phyloP scores from a whole-genome alignment of 495 filamentous ascomycete species.

The Penicilliopsis zonata region DNA sequence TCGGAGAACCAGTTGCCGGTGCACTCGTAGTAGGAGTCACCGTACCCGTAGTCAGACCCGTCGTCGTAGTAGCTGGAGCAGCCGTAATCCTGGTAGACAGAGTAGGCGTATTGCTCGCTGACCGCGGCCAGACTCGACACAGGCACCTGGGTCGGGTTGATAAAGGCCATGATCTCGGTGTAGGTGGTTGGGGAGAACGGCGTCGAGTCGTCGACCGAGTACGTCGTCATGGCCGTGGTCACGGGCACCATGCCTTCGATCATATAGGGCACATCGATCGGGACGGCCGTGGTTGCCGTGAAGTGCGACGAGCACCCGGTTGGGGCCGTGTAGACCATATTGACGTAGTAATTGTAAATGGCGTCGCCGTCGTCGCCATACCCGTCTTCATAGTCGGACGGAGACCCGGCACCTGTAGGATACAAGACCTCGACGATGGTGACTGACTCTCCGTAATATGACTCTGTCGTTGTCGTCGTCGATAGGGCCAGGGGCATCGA shows the following conservation, averaged over 20 bases:
- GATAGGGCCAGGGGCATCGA: conserved; percentile 7
- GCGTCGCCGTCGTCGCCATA: conserved; percentile 4
- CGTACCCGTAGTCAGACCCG: conserved; percentile 2
- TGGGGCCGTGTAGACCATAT: conserved; percentile 17
- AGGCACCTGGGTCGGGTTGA: conserved; percentile 11
- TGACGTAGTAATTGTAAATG: conserved; percentile 13
- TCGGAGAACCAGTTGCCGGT: conserved; percentile 8
- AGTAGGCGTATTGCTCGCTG: conserved; percentile 8
- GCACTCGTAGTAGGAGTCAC: conserved; percentile 6
- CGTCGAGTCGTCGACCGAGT: conserved; percentile 6
- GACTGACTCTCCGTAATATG: conserved; percentile 4
- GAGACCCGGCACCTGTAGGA: conserved; percentile 1
- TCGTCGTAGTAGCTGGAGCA: conserved; percentile 1
- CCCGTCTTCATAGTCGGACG: conserved; percentile 2
- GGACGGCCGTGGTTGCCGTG: conserved; percentile 8
- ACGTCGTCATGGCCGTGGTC: conserved; percentile 10
- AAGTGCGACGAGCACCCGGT: conserved; percentile 10
- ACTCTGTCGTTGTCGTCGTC: conserved; percentile 5
- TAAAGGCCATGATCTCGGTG: conserved; percentile 8
- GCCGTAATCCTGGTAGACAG: conserved; percentile 2
- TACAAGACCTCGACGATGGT: conserved; percentile 12
- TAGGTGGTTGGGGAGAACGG: conserved; percentile 5
- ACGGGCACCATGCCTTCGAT: conserved; percentile 6
- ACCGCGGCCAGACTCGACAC: conserved; percentile 9
- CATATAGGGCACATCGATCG: conserved; percentile 7